phyloP scores from a whole-genome alignment of 2,329 filamentous ascomycete species.

The Sphaerulina vaccinii region DNA sequence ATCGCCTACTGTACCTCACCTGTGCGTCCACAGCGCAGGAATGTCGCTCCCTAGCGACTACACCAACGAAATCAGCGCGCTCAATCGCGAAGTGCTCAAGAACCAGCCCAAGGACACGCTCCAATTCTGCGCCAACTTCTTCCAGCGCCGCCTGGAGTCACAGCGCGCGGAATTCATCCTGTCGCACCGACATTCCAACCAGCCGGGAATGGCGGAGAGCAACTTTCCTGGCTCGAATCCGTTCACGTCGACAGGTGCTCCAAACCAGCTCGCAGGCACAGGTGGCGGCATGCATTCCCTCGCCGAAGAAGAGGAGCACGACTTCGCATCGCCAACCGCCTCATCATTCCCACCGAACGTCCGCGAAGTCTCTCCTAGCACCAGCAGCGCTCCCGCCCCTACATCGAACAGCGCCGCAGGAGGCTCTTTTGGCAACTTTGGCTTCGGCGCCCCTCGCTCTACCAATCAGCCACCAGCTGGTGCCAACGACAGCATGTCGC shows the following conservation, averaged over 20 bases:
- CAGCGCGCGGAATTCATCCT: conserved; percentile 60
- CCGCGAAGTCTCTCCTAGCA: conserved; percentile 51
- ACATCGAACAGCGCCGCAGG: conserved; percentile 17
- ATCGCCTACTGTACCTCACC: background rate
- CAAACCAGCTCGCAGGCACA: conserved; percentile 40
- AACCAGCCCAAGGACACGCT: conserved; percentile 62
- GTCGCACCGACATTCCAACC: conserved; percentile 48
- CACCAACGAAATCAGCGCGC: conserved; percentile 61
- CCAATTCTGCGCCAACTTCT: conserved; percentile 70
- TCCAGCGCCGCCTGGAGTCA: conserved; percentile 62
- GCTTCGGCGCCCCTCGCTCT: conserved; percentile 23
- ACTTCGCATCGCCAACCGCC: conserved; percentile 69
- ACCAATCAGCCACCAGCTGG: conserved; percentile 35
- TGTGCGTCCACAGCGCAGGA: background rate
- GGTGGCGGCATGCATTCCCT: conserved; percentile 60
- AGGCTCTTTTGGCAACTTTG: conserved; percentile 39
- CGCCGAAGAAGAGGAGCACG: conserved; percentile 78
- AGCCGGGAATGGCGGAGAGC: conserved; percentile 65
- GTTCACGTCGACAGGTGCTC: conserved; percentile 58
- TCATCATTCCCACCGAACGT: conserved; percentile 46
- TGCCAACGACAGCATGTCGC: conserved; percentile 51
- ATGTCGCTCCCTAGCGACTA: conserved; percentile 54
- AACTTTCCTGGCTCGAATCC: conserved; percentile 78
- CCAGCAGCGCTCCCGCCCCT: conserved; percentile 29
- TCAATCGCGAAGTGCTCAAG: conserved; percentile 61